A percentile compares a stretch with the other conserved stretches of the same genome.
These are phyloP conservation scores for Leccinellum luteum DNA, from an alignment of 768 basidiomycete genomes.

Conservation along the genomic window DNA sequence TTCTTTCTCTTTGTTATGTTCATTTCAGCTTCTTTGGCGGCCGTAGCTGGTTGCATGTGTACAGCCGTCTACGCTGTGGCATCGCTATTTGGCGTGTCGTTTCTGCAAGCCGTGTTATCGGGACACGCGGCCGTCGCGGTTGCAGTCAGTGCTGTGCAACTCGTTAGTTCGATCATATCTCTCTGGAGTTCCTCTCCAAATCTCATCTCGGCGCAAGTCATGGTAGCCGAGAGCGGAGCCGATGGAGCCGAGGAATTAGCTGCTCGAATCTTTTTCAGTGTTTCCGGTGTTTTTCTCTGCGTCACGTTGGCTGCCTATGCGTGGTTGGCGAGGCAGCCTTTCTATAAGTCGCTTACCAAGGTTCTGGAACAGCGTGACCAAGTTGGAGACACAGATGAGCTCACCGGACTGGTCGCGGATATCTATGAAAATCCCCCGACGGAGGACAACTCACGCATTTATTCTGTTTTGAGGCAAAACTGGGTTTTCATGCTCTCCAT, in stretches of 20 bases:
- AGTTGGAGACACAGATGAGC: constrained; percentile 25
- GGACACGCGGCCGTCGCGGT: constrained; percentile 88
- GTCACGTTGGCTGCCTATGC: constrained; percentile 50
- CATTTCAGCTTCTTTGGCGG: constrained; percentile 57
- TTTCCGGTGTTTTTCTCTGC: constrained; percentile 66
- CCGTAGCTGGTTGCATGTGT: constrained; percentile 71
- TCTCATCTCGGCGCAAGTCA: constrained; percentile 17
- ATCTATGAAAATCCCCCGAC: constrained; percentile 23
- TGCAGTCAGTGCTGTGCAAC: constrained; percentile 73
- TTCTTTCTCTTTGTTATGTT: constrained; percentile 69
- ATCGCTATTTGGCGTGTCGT: constrained; percentile 70
- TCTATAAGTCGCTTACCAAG: constrained; percentile 55
- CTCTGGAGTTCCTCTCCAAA: constrained; percentile 43
- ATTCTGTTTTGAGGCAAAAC: constrained; percentile 63
- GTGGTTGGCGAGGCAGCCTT: constrained; percentile 57
- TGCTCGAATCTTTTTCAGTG: constrained; percentile 69
- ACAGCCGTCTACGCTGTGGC: constrained; percentile 79
- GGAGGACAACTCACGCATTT: constrained; percentile 42
- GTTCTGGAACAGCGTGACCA: constrained; percentile 40
- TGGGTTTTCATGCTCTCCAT: constrained; percentile 67
- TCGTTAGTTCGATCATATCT: constrained; percentile 60
- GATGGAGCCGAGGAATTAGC: constrained; percentile 62
- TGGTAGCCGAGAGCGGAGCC: constrained; percentile 18
- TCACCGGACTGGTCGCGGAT: constrained; percentile 35
- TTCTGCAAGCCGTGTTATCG: constrained; percentile 74